A percentile compares a stretch with the other conserved stretches of the same genome.
These are phyloP conservation scores for Dendrobium chrysotoxum DNA, from an alignment of 106 monocot species.

Conservation along the genomic window DNA sequence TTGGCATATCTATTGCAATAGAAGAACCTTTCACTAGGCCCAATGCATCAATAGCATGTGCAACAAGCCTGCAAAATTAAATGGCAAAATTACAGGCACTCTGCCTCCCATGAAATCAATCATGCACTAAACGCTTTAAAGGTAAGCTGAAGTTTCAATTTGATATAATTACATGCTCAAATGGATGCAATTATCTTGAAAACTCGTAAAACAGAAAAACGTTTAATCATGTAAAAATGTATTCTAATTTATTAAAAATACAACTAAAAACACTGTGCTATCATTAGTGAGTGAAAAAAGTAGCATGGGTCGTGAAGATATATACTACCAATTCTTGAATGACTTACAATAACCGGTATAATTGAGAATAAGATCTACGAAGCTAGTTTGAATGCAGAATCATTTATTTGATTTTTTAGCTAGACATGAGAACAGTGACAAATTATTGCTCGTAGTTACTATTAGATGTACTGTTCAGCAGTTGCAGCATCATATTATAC, in stretches of 20 bases:
- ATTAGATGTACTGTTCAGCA: too few relatives aligned
- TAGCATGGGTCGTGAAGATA: background rate
- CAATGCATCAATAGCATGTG: constrained; percentile 72
- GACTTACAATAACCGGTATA: background rate
- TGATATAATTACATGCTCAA: background rate
- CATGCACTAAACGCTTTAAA: background rate
- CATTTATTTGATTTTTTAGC: background rate
- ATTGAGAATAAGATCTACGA: background rate
- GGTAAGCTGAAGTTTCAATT: background rate
- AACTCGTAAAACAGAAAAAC: background rate
- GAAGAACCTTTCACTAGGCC: constrained; percentile 77
- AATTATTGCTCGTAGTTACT: too few relatives aligned
- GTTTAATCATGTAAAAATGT: background rate
- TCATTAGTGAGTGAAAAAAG: background rate
- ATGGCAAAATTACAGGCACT: constrained; percentile 11
- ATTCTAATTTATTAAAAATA: background rate
- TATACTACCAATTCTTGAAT: background rate
- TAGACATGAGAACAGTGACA: background rate
- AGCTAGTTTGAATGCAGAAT: background rate
- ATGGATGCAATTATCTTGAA: background rate
- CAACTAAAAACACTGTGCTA: background rate
- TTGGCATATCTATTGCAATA: constrained; percentile 95
- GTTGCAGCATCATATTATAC: too few relatives aligned
- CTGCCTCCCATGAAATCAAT: background rate
- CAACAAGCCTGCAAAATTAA: constrained; percentile 65